A percentile compares a stretch with the other conserved stretches of the same genome.
phyloP scores from a whole-genome alignment of 352 stramenopile species.

The Globisporangium spiculum region DNA sequence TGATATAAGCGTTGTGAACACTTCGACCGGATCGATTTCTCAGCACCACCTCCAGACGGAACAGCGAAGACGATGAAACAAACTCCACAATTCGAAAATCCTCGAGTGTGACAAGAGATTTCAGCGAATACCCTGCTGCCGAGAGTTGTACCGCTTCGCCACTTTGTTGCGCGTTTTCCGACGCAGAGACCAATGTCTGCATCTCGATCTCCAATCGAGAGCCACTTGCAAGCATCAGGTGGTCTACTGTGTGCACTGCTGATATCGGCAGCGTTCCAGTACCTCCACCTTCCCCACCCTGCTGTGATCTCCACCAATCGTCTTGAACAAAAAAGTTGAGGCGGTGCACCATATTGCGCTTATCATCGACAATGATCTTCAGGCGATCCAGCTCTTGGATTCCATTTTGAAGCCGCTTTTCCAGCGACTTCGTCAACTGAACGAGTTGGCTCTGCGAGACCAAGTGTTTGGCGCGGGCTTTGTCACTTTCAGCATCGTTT shows the following conservation, averaged over 20 bases:
- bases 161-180: not conserved
- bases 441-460: slow-evolving; percentile 38
- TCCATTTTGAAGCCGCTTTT: slow-evolving; percentile 35
- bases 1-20: slow-evolving; percentile 29
- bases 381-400: slow-evolving; percentile 36
- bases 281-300: not conserved
- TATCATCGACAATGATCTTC: slow-evolving; percentile 37
- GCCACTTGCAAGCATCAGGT: not conserved
- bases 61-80: slow-evolving; percentile 30
- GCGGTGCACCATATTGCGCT: slow-evolving; percentile 25
- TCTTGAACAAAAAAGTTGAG: slow-evolving; percentile 37
- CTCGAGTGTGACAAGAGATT: slow-evolving; percentile 24
- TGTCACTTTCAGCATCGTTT: slow-evolving; percentile 12
- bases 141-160: not conserved
- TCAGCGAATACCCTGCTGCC: slow-evolving; percentile 2
- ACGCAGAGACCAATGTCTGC: slow-evolving; percentile 7
- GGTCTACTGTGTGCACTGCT: not conserved
- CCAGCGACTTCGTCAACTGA: slow-evolving; percentile 41
- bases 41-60: slow-evolving; percentile 31
- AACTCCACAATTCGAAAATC: slow-evolving; percentile 36
- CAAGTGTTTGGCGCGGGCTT: not conserved
- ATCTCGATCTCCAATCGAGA: slow-evolving; percentile 1
- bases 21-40: slow-evolving; percentile 21
- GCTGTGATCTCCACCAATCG: slow-evolving; percentile 24
- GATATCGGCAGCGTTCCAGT: not conserved